These are phyloP conservation scores for Micractinium sp. DNA, from an alignment of 139 green algal species.

Conservation along the genomic window DNA sequence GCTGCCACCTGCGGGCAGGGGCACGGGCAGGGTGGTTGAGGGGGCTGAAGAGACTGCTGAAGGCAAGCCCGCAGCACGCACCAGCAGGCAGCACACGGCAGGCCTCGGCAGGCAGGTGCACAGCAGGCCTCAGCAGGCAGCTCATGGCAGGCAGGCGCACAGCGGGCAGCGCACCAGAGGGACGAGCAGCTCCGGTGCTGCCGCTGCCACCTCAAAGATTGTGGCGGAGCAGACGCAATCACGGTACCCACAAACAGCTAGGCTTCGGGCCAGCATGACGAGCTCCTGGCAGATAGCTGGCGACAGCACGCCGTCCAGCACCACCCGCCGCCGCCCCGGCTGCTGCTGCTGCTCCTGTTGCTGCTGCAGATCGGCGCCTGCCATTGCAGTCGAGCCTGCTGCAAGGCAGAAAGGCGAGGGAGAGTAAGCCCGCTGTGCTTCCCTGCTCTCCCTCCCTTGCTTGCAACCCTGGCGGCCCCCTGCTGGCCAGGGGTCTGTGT, in stretches of 20 bases:
- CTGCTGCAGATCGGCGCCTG: background rate
- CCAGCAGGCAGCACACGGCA: background rate
- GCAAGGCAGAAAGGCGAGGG: background rate
- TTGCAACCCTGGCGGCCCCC: no score
- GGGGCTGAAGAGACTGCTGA: no score
- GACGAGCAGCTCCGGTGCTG: background rate
- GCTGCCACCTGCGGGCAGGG: constrained; percentile 18
- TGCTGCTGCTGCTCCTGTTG: background rate
- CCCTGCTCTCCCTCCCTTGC: no score
- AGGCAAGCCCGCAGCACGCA: background rate
- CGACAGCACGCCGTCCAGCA: constrained; percentile 7
- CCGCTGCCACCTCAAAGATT: background rate
- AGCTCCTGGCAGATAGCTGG: background rate
- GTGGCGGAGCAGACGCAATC: background rate
- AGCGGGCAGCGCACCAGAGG: constrained; percentile 10
- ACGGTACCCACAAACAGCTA: constrained; percentile 10
- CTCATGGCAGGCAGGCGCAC: no score
- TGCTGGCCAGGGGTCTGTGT: no score
- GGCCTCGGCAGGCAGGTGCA: background rate
- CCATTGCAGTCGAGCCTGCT: background rate
- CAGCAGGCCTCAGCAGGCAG: background rate
- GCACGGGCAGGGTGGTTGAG: background rate
- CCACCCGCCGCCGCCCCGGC: background rate
- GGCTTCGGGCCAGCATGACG: background rate
- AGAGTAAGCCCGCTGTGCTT: no score